Conservation (phyloP, 2,329 filamentous ascomycete genomes). For the Aspergillus tamarii region DNA sequence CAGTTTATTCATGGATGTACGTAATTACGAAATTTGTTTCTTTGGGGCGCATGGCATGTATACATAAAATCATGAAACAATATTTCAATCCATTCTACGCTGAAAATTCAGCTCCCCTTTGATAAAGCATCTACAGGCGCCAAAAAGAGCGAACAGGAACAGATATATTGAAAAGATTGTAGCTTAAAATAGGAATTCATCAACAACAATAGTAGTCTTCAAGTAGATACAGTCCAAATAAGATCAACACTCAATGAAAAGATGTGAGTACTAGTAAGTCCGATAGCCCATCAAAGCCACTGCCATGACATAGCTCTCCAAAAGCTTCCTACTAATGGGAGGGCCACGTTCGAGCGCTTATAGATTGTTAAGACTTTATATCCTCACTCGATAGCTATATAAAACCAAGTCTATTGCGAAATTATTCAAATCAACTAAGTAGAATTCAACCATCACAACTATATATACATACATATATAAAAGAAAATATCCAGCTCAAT, state of each 20-base stretch:
- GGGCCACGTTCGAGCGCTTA: not conserved
- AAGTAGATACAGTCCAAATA: not conserved
- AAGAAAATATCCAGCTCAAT: slow-evolving; percentile 47
- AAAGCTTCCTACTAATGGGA: not conserved
- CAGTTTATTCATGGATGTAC: not conserved
- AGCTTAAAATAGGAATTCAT: too few relatives aligned
- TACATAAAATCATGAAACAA: not conserved
- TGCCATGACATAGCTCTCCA: not conserved
- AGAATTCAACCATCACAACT: not conserved
- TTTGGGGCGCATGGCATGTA: not conserved
- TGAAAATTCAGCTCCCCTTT: not conserved
- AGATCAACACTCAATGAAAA: not conserved
- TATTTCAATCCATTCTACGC: not conserved
- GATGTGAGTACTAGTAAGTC: not conserved
- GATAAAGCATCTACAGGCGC: not conserved
- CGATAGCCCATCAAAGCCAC: too few relatives aligned
- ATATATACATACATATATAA: not conserved
- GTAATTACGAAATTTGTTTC: not conserved
- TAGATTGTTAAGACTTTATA: not conserved
- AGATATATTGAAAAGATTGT: not conserved
- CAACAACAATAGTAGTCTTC: not conserved
- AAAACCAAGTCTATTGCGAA: not conserved
- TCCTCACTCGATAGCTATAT: not conserved
- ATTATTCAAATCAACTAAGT: not conserved
- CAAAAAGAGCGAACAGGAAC: not conserved